A percentile compares a stretch with the other conserved stretches of the same genome.
Evolutionary conservation across 257 asterid genomes (phyloP).

Genomic region (Eucommia ulmoides): DNA sequence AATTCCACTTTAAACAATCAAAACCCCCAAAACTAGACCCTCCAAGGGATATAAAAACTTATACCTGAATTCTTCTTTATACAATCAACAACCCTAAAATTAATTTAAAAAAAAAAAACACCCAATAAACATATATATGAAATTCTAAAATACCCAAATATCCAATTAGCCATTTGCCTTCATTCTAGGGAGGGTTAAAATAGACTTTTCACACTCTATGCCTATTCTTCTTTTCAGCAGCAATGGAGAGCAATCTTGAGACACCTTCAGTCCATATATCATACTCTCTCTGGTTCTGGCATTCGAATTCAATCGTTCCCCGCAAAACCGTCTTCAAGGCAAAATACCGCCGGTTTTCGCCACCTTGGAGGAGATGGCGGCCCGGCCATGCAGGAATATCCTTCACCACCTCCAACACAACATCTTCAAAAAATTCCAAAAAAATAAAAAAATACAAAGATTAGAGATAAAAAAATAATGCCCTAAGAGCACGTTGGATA

Average conservation of each 20-base stretch:
- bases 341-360: conserved; percentile 63
- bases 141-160: conserved; percentile 9
- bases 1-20: not conserved
- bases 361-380: conserved; percentile 86
- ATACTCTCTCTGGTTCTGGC: conserved; percentile 67
- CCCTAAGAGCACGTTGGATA: no score
- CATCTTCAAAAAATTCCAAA: conserved; percentile 47
- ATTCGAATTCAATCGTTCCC: conserved; percentile 87
- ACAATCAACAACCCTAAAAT: conserved; percentile 11
- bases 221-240: conserved; percentile 61
- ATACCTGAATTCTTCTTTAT: conserved; percentile 13
- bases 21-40: not conserved
- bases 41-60: conserved; percentile 6
- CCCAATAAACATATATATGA: conserved; percentile 5
- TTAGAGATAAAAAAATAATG: no score
- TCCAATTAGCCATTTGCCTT: conserved; percentile 5
- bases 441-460: conserved; percentile 8
- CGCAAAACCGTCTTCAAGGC: conserved; percentile 64
- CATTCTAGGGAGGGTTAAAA: no score
- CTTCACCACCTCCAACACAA: conserved; percentile 63
- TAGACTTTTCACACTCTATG: conserved; percentile 41
- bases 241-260: conserved; percentile 61
- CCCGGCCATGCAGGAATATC: conserved; percentile 95
- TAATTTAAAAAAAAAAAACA: conserved; percentile 5
- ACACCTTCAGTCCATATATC: conserved; percentile 97